Percentiles rank a stretch among this genome's conserved stretches.
Evolutionary conservation across 495 filamentous ascomycete species (phyloP).

Genomic region (Chaetomidium leptoderma): DNA sequence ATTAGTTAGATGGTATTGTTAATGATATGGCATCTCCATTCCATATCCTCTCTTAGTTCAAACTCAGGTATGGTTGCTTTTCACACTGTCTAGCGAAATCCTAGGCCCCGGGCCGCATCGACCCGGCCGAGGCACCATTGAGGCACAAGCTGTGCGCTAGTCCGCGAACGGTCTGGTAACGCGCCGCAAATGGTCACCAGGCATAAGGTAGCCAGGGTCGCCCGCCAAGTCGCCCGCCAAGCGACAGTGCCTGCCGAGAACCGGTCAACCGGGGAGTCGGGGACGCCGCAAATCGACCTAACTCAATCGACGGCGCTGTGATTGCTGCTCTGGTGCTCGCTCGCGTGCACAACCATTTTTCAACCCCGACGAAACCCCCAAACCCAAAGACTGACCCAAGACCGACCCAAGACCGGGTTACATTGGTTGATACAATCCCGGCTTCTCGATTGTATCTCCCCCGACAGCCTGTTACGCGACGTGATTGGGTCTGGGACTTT

Average conservation of each 20-base stretch:
- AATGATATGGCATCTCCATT: too few relatives aligned
- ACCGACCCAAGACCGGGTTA: not conserved
- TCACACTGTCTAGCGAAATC: too few relatives aligned
- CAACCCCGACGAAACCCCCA: not conserved
- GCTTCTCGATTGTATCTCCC: not conserved
- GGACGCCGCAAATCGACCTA: not conserved
- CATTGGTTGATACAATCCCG: not conserved
- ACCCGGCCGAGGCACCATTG: not conserved
- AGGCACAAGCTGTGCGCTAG: slow-evolving; percentile 8
- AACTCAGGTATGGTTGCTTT: too few relatives aligned
- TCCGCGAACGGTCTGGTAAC: not conserved
- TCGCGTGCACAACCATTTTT: not conserved
- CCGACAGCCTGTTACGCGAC: too few relatives aligned
- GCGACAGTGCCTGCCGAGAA: slow-evolving; percentile 6
- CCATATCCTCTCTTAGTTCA: too few relatives aligned
- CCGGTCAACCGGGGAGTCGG: slow-evolving; percentile 8
- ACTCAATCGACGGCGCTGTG: not conserved
- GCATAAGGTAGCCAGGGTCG: not conserved
- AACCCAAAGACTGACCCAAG: not conserved
- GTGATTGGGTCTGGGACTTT: too few relatives aligned
- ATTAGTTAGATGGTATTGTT: too few relatives aligned
- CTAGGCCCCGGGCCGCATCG: not conserved
- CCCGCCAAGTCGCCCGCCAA: not conserved
- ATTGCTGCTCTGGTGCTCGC: not conserved
- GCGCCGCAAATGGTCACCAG: not conserved